These are phyloP conservation scores for Trichophyton equinum DNA, from an alignment of 2,329 filamentous ascomycete genomes.

Conservation along the genomic window DNA sequence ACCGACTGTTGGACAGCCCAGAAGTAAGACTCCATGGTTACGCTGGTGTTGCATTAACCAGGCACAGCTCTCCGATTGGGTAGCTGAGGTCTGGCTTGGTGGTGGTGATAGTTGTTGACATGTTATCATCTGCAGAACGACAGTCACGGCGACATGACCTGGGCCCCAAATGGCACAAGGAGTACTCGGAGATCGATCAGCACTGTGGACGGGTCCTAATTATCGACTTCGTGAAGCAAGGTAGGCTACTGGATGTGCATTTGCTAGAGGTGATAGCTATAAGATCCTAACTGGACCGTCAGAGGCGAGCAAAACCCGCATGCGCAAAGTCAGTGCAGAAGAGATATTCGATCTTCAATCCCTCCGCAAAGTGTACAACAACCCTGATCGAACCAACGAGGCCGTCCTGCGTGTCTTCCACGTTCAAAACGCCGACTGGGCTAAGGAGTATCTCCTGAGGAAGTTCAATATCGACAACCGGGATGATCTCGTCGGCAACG, in stretches of 20 bases:
- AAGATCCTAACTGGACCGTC: not conserved
- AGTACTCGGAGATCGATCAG: slow-evolving; percentile 20
- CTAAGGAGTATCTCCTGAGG: slow-evolving; percentile 35
- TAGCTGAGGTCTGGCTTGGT: not conserved
- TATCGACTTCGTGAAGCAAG: slow-evolving; percentile 37
- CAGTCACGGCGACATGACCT: slow-evolving; percentile 13
- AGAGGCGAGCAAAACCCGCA: slow-evolving; percentile 28
- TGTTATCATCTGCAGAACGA: slow-evolving; percentile 3
- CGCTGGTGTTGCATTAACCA: not conserved
- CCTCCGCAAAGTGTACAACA: slow-evolving; percentile 34
- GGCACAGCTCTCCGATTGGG: not conserved
- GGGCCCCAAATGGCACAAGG: slow-evolving; percentile 26
- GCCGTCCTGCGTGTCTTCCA: slow-evolving; percentile 31
- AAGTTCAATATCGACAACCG: slow-evolving; percentile 42
- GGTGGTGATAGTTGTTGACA: not conserved
- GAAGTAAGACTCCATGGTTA: not conserved
- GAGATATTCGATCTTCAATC: slow-evolving; percentile 36
- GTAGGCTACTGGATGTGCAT: slow-evolving; percentile 12
- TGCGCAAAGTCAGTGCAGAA: slow-evolving; percentile 36
- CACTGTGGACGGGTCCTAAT: slow-evolving; percentile 36
- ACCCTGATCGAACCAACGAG: slow-evolving; percentile 16
- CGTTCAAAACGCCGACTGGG: slow-evolving; percentile 43
- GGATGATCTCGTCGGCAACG: slow-evolving; percentile 37
- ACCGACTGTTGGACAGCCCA: not conserved
- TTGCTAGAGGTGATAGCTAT: not conserved